Evolutionary conservation across 2,329 filamentous ascomycete species (phyloP).

Genomic region (Claviceps sp.): DNA sequence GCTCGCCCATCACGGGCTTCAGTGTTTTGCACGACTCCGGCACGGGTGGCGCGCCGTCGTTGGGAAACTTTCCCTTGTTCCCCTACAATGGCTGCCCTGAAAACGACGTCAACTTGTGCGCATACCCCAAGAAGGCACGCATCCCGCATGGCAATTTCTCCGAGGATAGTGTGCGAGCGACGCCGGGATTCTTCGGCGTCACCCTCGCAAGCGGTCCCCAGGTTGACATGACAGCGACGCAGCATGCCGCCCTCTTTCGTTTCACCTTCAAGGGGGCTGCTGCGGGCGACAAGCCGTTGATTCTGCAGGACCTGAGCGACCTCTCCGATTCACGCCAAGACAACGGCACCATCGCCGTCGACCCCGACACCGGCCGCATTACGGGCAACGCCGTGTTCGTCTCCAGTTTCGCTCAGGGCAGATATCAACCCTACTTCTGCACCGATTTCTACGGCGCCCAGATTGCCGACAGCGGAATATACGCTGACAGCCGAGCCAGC

Average conservation of each 20-base stretch:
- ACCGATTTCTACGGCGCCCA: conserved; percentile 49
- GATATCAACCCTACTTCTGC: conserved; percentile 49
- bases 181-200: conserved; percentile 53
- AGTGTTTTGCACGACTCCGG: conserved; percentile 46
- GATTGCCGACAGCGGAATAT: conserved; percentile 48
- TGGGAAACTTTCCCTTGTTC: conserved; percentile 64
- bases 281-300: conserved; percentile 35
- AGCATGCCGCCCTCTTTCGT: conserved; percentile 52
- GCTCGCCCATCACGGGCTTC: conserved; percentile 37
- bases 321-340: conserved; percentile 45
- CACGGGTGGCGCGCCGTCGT: conserved; percentile 43
- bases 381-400: conserved; percentile 48
- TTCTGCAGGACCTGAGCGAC: conserved; percentile 53
- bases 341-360: conserved; percentile 42
- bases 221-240: conserved; percentile 54
- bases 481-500: conserved; percentile 41
- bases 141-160: conserved; percentile 30
- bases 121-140: conserved; percentile 37
- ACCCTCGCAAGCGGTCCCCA: conserved; percentile 42
- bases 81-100: conserved; percentile 47
- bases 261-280: conserved; percentile 43
- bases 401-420: conserved; percentile 52
- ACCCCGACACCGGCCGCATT: conserved; percentile 43
- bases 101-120: conserved; percentile 48
- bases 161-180: conserved; percentile 37